A percentile compares a stretch with the other conserved stretches of the same genome.
Evolutionary conservation across 495 filamentous ascomycete genomes (phyloP).

Genomic region (Xanthoparmelia taractica): DNA sequence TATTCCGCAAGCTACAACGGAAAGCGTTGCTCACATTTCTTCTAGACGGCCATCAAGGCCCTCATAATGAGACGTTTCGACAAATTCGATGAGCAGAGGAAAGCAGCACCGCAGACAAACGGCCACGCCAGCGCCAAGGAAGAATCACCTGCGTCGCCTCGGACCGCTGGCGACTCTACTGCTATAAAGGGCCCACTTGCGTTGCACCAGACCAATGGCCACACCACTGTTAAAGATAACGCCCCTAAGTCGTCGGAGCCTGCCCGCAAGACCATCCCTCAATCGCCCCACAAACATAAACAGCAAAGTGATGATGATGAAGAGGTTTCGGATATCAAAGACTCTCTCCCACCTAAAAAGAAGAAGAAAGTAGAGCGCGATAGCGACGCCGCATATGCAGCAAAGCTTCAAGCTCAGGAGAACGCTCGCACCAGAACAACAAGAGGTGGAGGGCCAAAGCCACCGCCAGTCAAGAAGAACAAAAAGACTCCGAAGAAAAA

Average conservation of each 20-base stretch:
- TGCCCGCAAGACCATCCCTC: slow-evolving; percentile 41
- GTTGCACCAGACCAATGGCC: slow-evolving; percentile 28
- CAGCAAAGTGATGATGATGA: slow-evolving; percentile 45
- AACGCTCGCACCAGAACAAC: slow-evolving; percentile 69
- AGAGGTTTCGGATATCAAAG: slow-evolving; percentile 40
- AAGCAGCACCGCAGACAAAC: slow-evolving; percentile 29
- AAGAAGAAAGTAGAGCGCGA: slow-evolving; percentile 54
- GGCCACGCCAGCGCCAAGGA: slow-evolving; percentile 20
- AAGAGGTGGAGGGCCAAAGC: slow-evolving; percentile 52
- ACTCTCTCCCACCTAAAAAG: slow-evolving; percentile 42
- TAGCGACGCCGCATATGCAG: slow-evolving; percentile 77
- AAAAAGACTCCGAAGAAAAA: slow-evolving; percentile 53
- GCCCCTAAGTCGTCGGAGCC: slow-evolving; percentile 34
- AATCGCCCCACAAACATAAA: slow-evolving; percentile 56
- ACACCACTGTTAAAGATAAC: slow-evolving; percentile 14
- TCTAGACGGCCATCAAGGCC: slow-evolving; percentile 66
- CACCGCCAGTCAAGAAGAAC: slow-evolving; percentile 56
- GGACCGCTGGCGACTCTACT: slow-evolving; percentile 26
- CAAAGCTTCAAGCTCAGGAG: slow-evolving; percentile 84
- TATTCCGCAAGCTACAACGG: neutral
- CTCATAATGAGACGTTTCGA: slow-evolving; percentile 91
- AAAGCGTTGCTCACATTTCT: slow-evolving; percentile 7
- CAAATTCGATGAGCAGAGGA: slow-evolving; percentile 53
- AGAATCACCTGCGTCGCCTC: slow-evolving; percentile 29
- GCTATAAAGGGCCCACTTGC: slow-evolving; percentile 17